Evolutionary conservation across 2,329 filamentous ascomycete genomes (phyloP).

Genomic region (Aspergillus ustus): DNA sequence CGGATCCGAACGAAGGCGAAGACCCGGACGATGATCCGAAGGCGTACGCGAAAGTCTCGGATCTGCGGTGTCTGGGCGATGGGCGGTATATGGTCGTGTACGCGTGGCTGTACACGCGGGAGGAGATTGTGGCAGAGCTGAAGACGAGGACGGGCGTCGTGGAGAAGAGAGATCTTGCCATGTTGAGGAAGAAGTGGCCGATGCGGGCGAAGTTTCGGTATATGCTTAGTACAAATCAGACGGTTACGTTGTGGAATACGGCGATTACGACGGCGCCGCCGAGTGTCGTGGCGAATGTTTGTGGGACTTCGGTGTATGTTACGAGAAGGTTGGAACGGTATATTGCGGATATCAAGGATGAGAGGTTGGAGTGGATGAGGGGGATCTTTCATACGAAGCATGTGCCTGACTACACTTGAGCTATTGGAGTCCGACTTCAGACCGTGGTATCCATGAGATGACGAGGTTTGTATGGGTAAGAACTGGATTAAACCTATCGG

Average conservation of each 20-base stretch:
- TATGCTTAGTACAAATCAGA: conserved; percentile 11
- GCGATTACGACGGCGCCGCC: neutral
- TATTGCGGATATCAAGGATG: neutral
- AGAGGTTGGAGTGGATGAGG: neutral
- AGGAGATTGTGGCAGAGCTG: neutral
- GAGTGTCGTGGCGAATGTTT: neutral
- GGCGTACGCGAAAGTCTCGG: conserved; percentile 3
- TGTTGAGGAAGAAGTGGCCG: neutral
- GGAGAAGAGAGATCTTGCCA: neutral
- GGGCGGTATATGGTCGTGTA: conserved; percentile 10
- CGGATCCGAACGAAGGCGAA: neutral
- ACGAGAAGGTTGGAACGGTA: neutral
- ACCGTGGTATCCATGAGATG: too few relatives aligned
- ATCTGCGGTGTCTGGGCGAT: conserved; percentile 1
- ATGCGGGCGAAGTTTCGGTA: neutral
- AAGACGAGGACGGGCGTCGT: neutral
- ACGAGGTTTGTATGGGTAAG: too few relatives aligned
- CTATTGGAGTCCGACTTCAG: too few relatives aligned
- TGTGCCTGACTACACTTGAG: neutral
- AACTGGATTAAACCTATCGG: too few relatives aligned
- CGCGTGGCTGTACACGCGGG: conserved; percentile 8
- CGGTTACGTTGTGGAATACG: conserved; percentile 6
- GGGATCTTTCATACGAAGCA: neutral
- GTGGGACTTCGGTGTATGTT: neutral
- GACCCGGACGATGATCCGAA: neutral